These are phyloP conservation scores for Digitaria exilis DNA, from an alignment of 202 grass and related monocot genomes.

Conservation along the genomic window DNA sequence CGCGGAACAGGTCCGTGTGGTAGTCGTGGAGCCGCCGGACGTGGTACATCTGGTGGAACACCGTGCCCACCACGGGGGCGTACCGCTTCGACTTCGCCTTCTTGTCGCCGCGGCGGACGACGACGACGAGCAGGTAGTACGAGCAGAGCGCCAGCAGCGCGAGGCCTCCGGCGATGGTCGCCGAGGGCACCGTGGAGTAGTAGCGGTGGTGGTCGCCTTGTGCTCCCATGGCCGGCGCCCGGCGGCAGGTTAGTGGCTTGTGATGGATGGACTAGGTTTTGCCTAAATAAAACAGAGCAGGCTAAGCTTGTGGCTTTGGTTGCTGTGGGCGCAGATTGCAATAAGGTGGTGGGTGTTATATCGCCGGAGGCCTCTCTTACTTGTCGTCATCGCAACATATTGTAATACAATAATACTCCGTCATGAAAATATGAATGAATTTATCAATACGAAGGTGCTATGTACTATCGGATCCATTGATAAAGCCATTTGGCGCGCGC, in stretches of 20 bases:
- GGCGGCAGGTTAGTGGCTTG: not conserved
- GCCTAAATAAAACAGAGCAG: too few relatives aligned
- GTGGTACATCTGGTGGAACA: slow-evolving; percentile 65
- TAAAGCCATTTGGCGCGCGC: not conserved
- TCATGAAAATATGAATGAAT: too few relatives aligned
- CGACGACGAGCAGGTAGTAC: slow-evolving; percentile 17
- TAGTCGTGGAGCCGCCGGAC: slow-evolving; percentile 63
- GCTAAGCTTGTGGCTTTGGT: not conserved
- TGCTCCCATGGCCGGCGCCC: slow-evolving; percentile 13
- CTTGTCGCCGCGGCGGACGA: not conserved
- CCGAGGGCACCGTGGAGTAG: not conserved
- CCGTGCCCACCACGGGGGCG: slow-evolving; percentile 54
- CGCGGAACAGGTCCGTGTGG: slow-evolving; percentile 47
- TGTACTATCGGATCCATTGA: not conserved
- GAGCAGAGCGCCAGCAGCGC: slow-evolving; percentile 25
- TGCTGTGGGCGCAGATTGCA: not conserved
- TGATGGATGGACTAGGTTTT: not conserved
- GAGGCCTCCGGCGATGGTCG: not conserved
- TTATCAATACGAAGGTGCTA: not conserved
- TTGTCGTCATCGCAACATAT: not conserved
- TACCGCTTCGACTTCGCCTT: slow-evolving; percentile 25
- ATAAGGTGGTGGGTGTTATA: not conserved
- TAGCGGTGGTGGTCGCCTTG: not conserved
- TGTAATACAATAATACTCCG: too few relatives aligned
- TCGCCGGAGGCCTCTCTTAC: not conserved